Base-by-base conservation (phyloP, 139 green algal species). In the Chlamydomonas asymmetrica region DNA sequence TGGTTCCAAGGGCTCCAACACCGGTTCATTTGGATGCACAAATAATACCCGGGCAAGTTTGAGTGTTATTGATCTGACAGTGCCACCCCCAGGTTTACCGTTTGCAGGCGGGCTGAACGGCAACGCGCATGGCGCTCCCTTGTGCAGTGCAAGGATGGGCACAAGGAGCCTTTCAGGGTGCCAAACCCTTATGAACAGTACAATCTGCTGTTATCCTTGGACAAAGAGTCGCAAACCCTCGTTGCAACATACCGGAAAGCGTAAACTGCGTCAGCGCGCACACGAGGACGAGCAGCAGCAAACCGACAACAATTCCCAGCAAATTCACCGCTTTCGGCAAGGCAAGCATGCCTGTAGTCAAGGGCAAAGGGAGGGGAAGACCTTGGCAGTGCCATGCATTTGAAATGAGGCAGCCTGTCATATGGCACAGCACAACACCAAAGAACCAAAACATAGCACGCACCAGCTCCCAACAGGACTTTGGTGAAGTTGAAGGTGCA, bases 401-500 rank as follows among this genome's bases (percentile, higher is more conserved):
- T 39, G 57, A 9, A 7, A 7, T 64, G 57, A 52, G 45, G 45
- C 10, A 16, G 45, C 16, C 45, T 52, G 45, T 10, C 45, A 10
- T 25, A 52, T 16, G 45, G 45, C 45, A 52, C 45, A 25, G 45
- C 10, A 52, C 45, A 52, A 10, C 10, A 16, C 16, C 45, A 52
- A 52, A 52, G 10, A 52, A 10, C 10, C 45, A 25, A 25, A 16
- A 10, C 10, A 16, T 52, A 25, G 45, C 10, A 10, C 45, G 10
- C 10, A 16, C 45, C 71, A 4, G 71, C 71, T 1, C 71, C 71
- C 25, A 77, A 29, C 27, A 77, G 68, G 71, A 77, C 71, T 22
- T 77, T 77, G 1, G 41, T 70, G 3, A 77, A 32, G 57, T 77
- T 77, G 41, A 62, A 9, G 6, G 71, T 77, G 32, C 59, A 69